Evolutionary conservation across 805 yeast species (phyloP).

Genomic region (Candida khao-thaluensis): DNA sequence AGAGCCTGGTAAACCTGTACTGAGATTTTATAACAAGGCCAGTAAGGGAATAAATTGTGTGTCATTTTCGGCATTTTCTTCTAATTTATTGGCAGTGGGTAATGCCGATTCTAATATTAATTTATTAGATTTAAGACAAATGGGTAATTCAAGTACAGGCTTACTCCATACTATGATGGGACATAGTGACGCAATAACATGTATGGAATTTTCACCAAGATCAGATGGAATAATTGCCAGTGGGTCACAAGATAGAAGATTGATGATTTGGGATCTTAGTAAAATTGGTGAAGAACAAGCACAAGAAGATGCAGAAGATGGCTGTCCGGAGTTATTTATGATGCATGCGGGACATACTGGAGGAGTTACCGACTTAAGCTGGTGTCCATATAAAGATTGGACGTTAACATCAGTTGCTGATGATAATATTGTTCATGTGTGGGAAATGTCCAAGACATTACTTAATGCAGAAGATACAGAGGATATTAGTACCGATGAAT

Average conservation of each 20-base stretch:
- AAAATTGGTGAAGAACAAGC: conserved; percentile 82
- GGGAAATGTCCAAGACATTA: conserved; percentile 47
- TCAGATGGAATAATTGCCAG: conserved; percentile 76
- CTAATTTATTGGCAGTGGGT: conserved; percentile 64
- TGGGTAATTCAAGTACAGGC: conserved; percentile 21
- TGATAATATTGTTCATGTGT: conserved; percentile 59
- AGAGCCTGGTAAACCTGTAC: conserved; percentile 23
- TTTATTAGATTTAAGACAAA: conserved; percentile 60
- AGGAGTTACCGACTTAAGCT: conserved; percentile 67
- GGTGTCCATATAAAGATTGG: conserved; percentile 76
- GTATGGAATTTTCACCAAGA: conserved; percentile 75
- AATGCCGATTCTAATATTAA: conserved; percentile 66
- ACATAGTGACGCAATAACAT: conserved; percentile 70
- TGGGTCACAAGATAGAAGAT: conserved; percentile 73
- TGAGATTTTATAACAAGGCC: conserved; percentile 24
- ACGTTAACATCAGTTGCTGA: conserved; percentile 64
- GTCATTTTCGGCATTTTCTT: conserved; percentile 62
- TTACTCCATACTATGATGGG: conserved; percentile 75
- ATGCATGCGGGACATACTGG: conserved; percentile 93
- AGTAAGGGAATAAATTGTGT: conserved; percentile 56
- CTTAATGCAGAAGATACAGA: conserved; percentile 21
- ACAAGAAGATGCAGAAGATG: conserved; percentile 88
- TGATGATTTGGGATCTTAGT: conserved; percentile 76
- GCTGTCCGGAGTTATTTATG: conserved; percentile 83
- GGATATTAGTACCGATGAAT: conserved; percentile 1